A percentile compares a stretch with the other conserved stretches of the same genome.
These are phyloP conservation scores for Exsudoporus floridanus DNA, from an alignment of 1,284 basidiomycete species.

Conservation along the genomic window DNA sequence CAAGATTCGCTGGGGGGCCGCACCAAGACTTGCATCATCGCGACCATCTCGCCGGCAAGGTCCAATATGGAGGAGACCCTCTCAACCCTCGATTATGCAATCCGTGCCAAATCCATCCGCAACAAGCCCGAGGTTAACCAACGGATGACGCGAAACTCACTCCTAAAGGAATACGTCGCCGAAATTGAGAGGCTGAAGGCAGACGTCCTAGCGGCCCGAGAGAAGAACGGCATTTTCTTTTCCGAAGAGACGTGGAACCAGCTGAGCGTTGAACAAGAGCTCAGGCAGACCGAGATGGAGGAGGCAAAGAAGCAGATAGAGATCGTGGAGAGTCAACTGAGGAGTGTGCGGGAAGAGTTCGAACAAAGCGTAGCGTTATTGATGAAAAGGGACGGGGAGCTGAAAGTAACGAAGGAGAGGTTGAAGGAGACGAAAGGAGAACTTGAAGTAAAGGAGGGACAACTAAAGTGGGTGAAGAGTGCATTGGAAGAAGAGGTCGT, in stretches of 20 bases:
- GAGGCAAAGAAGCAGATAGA: constrained; percentile 82
- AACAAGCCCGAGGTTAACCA: constrained; percentile 97
- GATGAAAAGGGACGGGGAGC: constrained; percentile 71
- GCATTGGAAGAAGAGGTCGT: constrained; percentile 77
- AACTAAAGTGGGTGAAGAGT: constrained; percentile 54
- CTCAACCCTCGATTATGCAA: constrained; percentile 96
- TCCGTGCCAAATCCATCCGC: constrained; percentile 93
- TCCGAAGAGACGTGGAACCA: constrained; percentile 87
- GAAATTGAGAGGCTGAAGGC: constrained; percentile 94
- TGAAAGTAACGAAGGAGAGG: constrained; percentile 62
- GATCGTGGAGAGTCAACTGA: constrained; percentile 80
- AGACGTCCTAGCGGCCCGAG: constrained; percentile 85
- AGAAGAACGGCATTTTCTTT: constrained; percentile 94
- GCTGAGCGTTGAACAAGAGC: constrained; percentile 74
- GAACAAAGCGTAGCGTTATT: constrained; percentile 82
- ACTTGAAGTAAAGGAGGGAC: constrained; percentile 51
- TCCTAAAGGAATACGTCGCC: constrained; percentile 93
- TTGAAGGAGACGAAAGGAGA: constrained; percentile 56
- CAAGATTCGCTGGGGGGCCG: constrained; percentile 99
- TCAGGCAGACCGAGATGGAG: constrained; percentile 71
- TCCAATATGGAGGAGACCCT: constrained; percentile 97
- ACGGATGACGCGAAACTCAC: constrained; percentile 87
- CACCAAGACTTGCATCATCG: constrained; percentile 98
- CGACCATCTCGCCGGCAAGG: constrained; percentile 89
- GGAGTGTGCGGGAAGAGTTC: constrained; percentile 83